Evolutionary conservation across 495 filamentous ascomycete genomes (phyloP).

Genomic region (Penicillium samsonianum): DNA sequence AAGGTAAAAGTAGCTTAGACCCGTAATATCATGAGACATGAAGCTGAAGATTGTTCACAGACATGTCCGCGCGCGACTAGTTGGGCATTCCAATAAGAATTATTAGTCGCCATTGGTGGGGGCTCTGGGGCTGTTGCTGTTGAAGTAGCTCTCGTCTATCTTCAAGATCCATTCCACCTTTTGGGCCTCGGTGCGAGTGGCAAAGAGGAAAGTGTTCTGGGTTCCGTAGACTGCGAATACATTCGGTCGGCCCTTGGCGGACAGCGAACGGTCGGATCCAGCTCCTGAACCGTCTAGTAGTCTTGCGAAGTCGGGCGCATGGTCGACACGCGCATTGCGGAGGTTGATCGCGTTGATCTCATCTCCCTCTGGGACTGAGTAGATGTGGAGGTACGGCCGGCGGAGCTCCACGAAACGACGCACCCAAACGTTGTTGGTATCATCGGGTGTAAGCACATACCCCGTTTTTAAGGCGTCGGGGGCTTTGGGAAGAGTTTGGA

Average conservation of each 20-base stretch:
- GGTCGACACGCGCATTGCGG: slow-evolving; percentile 80
- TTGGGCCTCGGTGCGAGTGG: slow-evolving; percentile 79
- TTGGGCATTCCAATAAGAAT: neutral
- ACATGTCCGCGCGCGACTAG: neutral
- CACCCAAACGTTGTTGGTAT: slow-evolving; percentile 73
- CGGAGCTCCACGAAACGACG: slow-evolving; percentile 92
- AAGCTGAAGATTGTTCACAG: slow-evolving; percentile 5
- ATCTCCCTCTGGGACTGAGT: slow-evolving; percentile 80
- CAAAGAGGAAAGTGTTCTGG: slow-evolving; percentile 93
- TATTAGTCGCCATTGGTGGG: slow-evolving; percentile 27
- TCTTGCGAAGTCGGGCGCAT: slow-evolving; percentile 80
- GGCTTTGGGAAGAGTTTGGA: slow-evolving; percentile 72
- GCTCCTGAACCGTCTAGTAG: slow-evolving; percentile 58
- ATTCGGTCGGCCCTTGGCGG: slow-evolving; percentile 58
- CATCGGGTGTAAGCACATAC: slow-evolving; percentile 76
- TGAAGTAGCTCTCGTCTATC: slow-evolving; percentile 65
- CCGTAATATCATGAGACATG: slow-evolving; percentile 30
- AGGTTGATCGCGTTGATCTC: slow-evolving; percentile 88
- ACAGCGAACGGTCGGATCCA: slow-evolving; percentile 34
- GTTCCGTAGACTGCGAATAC: slow-evolving; percentile 93
- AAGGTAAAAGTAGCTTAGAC: slow-evolving; percentile 13
- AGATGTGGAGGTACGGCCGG: slow-evolving; percentile 87
- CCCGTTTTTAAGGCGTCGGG: slow-evolving; percentile 76
- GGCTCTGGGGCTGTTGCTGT: slow-evolving; percentile 35
- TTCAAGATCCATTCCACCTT: slow-evolving; percentile 93